phyloP scores from a whole-genome alignment of 495 filamentous ascomycete genomes.

The Neurospora terricola region DNA sequence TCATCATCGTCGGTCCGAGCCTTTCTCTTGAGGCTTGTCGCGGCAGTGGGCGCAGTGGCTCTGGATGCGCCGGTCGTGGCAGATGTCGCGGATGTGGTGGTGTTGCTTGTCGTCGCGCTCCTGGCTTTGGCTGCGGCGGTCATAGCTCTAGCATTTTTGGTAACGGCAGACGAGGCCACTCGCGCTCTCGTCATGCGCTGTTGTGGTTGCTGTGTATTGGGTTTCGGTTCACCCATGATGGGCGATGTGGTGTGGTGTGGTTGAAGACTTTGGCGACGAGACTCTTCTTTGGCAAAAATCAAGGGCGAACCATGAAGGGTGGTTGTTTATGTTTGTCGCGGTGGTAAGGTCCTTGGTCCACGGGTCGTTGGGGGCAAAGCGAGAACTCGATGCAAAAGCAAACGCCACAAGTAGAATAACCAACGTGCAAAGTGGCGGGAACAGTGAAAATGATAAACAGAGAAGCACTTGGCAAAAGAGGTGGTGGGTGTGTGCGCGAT shows the following conservation, averaged over 20 bases:
- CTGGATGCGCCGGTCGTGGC: not conserved
- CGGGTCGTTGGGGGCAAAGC: not conserved
- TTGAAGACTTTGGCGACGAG: not conserved
- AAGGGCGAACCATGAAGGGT: not conserved
- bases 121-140: conserved; percentile 32
- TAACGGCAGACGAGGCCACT: conserved; percentile 39
- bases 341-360: not conserved
- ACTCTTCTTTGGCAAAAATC: not conserved
- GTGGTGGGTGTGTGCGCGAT: not conserved
- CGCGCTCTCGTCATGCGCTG: conserved; percentile 52
- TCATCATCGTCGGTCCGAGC: conserved; percentile 33
- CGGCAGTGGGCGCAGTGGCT: not conserved
- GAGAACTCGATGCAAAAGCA: not conserved
- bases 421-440: not conserved
- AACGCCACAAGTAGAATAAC: not conserved
- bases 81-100: conserved; percentile 11
- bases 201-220: conserved; percentile 38
- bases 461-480: not conserved
- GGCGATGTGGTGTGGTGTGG: not conserved
- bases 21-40: conserved; percentile 32
- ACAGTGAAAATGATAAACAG: not conserved
- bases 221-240: conserved; percentile 18
- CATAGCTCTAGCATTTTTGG: conserved; percentile 23
- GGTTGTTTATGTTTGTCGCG: not conserved
- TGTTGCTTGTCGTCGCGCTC: conserved; percentile 14